Evolutionary conservation across 2,329 filamentous ascomycete genomes (phyloP), one percentile per base, ranked within the genome.

Genomic region (Pochonia chlamydosporia): DNA sequence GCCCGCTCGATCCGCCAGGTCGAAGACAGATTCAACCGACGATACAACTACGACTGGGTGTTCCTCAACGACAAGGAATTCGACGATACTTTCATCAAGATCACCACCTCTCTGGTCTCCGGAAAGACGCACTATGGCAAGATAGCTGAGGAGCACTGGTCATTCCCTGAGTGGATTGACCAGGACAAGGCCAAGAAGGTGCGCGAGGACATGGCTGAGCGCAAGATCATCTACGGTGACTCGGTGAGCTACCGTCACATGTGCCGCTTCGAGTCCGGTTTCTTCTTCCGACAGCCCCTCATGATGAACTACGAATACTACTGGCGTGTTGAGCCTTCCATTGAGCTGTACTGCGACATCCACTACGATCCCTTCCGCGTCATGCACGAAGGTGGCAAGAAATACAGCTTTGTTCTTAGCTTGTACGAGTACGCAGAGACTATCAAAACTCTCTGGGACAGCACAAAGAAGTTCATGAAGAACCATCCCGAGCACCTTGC

Each of bases 291-390:
- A 52, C 93, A 99, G 67, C 80, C 82, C 25, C 73, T 96, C 56
- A 91, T 99, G 88, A 72, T 88, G 67, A 90, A 97, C 66, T 99
- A 95, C 70, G 93, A 99, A 64, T 99, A 89, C 81, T 99, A 99
- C 79, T 99, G 93, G 93, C 89, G 95, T 57, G 93, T 99, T 13
- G 93, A 99, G 77, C 93, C 93, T 59, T 93, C 88, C 69, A 84
- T 99, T 64, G 88, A 97, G 74, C 85, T 99, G 52, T 96, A 82
- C 78, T 99, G 93, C 71, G 93, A 99, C 64, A 79, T 99, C 61
- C 79, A 89, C 68, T 95, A 95, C 68, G 93, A 99, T 63, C 88
- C 93, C 7, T 99, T 99, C 84, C 89, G 89, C 54, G 90, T 82
- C 74, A 96, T 99, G 90, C 84, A 86, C 58, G 91, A 97, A 63